Conservation (phyloP, 441 rosid genomes). For the Erodium chrysanthum region DNA sequence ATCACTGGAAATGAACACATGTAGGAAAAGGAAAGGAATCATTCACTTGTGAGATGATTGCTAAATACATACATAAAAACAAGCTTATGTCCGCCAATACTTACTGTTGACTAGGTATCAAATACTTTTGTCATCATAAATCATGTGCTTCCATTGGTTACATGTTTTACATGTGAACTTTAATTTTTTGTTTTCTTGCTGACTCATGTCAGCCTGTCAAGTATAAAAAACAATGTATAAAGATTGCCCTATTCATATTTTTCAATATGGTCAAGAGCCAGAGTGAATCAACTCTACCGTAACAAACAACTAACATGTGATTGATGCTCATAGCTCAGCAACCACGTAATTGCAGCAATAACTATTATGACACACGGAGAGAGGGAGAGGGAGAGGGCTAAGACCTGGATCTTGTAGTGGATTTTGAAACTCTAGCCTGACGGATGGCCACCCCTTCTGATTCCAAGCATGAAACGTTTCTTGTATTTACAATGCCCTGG, state of each 20-base stretch:
- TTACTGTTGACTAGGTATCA: neutral
- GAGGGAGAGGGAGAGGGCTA: neutral
- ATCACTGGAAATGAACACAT: conserved; percentile 25
- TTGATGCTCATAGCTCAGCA: too few species aligned
- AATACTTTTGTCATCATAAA: neutral
- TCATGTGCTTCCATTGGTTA: neutral
- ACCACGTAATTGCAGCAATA: too few species aligned
- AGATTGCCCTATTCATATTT: too few species aligned
- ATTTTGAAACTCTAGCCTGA: conserved; percentile 32
- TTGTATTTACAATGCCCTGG: conserved; percentile 38
- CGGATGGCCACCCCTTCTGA: conserved; percentile 26
- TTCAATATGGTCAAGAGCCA: too few species aligned
- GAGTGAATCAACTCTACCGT: too few species aligned
- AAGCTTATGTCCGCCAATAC: neutral
- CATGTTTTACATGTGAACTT: neutral
- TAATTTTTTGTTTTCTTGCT: too few species aligned
- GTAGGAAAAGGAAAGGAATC: neutral
- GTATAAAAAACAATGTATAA: too few species aligned
- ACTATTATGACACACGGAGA: neutral
- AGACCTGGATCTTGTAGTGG: conserved; percentile 36
- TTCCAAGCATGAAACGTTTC: conserved; percentile 29
- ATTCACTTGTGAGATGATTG: neutral
- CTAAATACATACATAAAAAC: too few species aligned
- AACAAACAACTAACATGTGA: too few species aligned
- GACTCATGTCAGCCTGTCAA: too few species aligned